A percentile compares a stretch with the other conserved stretches of the same genome.
Evolutionary conservation across 495 filamentous ascomycete species (phyloP).

Genomic region (Astrothelium macrocarpum): DNA sequence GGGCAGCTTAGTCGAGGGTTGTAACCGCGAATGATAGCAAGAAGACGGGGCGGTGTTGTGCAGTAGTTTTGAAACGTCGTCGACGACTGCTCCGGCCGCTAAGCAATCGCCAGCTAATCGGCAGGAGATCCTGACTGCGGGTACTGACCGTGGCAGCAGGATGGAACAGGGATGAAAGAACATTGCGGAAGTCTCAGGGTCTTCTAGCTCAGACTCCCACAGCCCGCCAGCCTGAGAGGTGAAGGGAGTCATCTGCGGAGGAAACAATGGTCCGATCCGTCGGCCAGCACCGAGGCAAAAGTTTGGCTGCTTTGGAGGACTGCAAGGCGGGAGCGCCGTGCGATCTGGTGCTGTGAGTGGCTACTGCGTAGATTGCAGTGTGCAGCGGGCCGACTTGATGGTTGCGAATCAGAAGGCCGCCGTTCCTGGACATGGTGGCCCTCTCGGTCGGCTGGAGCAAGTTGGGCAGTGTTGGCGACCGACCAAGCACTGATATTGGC

Average conservation of each 20-base stretch:
- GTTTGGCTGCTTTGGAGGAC: background rate
- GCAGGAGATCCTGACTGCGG: background rate
- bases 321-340: background rate
- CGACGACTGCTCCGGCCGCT: background rate
- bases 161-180: background rate
- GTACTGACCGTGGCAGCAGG: background rate
- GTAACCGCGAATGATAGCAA: background rate
- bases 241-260: constrained; percentile 4
- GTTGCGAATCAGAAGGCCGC: background rate
- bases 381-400: background rate
- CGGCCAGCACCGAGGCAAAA: background rate
- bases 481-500: background rate
- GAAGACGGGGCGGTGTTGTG: background rate
- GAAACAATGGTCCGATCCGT: constrained; percentile 5
- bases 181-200: background rate
- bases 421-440: background rate
- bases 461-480: background rate
- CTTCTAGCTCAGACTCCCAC: constrained; percentile 3
- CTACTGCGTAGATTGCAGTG: background rate
- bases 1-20: background rate
- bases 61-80: background rate
- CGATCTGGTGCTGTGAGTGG: background rate
- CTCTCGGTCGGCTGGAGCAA: background rate
- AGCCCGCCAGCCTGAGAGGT: background rate
- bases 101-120: background rate